Base-by-base conservation (phyloP, 2,329 filamentous ascomycete genomes). In the Penicillium oxalicum region DNA sequence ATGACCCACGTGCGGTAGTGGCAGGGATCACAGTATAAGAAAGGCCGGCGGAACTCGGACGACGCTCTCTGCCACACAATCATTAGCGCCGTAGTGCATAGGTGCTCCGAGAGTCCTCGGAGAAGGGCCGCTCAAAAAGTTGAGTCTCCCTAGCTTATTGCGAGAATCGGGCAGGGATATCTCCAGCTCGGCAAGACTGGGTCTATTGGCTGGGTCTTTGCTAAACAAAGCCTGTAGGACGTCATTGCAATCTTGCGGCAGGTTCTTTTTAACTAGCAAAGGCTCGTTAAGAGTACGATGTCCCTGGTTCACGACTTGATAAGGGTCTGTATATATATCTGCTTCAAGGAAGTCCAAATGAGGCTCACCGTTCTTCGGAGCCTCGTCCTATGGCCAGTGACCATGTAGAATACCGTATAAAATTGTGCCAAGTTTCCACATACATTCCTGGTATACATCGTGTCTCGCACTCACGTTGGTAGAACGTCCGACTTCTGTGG, bases 171-270 rank as follows among this genome's bases (percentile, higher is more conserved):
- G 61, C 62, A 66, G 9, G 61, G 61, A 42, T 61, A 62, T 5
- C 51, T 35, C 42, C 50, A 66, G 24, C 37, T 59, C 58, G 13
- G 48, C 45, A 11, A 68, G 42, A 0, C 47, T 55, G 4, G 64
- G 60, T 40, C 65, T 52, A 12, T 61, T 29, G 8, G 33, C 27
- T 9, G 51, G 49, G 3, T 66, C 48, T 42, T 54, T 61, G 8
- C 51, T 50, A 24, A 68, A 44, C 51, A 62, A 55, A 26, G 50
- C 45, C 36, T 53, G 56, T 39, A 68, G 41, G 9, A 60, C 51
- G 48, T 68, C 65, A 27, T 55, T 55, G 37, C 64, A 68, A 44
- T 65, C 65, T 47, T 66, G 64, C 5, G 61, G 61, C 9, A 68
- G 40, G 8, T 45, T 47, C 40, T 61, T 62, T 7, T 53, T 43